phyloP scores from a whole-genome alignment of 768 basidiomycete genomes.

The Scleroderma citrinum region DNA sequence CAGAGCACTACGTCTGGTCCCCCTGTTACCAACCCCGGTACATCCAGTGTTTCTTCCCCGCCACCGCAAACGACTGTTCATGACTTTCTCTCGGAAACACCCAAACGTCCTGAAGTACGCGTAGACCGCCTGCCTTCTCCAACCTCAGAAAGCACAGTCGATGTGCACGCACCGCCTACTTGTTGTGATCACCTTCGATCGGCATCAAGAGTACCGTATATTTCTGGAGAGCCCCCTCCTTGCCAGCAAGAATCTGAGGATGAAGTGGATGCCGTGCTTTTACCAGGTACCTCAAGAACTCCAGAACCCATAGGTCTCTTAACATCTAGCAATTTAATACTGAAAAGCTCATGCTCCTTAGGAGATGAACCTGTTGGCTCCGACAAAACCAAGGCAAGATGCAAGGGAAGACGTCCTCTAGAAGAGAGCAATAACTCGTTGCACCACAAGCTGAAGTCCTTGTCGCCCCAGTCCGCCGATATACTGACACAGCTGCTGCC shows the following conservation, averaged over 20 bases:
- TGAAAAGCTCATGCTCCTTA: not conserved
- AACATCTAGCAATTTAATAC: not conserved
- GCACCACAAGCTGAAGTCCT: slow-evolving; percentile 43
- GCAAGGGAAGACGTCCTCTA: slow-evolving; percentile 33
- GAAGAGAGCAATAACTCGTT: slow-evolving; percentile 8
- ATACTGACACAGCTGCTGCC: slow-evolving; percentile 36
- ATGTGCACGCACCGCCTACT: not conserved
- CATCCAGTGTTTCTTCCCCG: slow-evolving; percentile 8
- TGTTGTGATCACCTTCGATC: not conserved
- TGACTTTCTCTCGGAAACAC: slow-evolving; percentile 19
- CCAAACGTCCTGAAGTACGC: slow-evolving; percentile 8
- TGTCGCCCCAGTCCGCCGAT: slow-evolving; percentile 53
- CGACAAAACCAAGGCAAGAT: not conserved
- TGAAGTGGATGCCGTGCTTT: not conserved
- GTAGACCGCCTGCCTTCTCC: not conserved
- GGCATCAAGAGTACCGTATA: not conserved
- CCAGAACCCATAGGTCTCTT: not conserved
- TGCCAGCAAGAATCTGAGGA: not conserved
- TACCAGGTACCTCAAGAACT: not conserved
- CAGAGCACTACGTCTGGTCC: not conserved
- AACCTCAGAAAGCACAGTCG: not conserved
- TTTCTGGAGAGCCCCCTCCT: not conserved
- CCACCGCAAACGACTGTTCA: slow-evolving; percentile 9
- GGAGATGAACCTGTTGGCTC: not conserved
- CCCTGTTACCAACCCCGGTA: slow-evolving; percentile 2